Percentiles rank a stretch among this genome's conserved stretches.
Conservation (phyloP, 2,329 filamentous ascomycete species). For the Exophiala viscosa region DNA sequence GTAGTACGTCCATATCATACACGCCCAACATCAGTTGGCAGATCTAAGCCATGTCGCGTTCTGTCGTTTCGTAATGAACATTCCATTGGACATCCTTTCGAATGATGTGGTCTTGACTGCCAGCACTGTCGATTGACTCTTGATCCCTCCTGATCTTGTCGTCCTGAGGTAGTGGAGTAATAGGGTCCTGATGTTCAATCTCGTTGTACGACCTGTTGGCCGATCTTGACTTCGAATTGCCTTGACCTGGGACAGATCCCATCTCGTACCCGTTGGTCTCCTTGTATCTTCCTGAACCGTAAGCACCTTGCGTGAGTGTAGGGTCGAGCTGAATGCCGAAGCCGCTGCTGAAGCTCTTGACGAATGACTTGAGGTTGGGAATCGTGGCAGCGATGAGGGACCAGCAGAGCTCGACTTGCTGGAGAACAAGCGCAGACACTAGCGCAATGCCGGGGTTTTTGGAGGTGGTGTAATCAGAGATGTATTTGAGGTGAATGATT, state of each 20-base stretch:
- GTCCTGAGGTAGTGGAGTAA: constrained; percentile 2
- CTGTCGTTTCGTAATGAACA: constrained; percentile 20
- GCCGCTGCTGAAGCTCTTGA: constrained; percentile 41
- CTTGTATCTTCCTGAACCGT: constrained; percentile 13
- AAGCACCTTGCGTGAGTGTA: constrained; percentile 10
- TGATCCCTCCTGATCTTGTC: constrained; percentile 12
- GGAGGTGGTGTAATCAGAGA: constrained; percentile 28
- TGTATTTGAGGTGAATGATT: constrained; percentile 35
- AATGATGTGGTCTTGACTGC: constrained; percentile 25
- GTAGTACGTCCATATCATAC: no score
- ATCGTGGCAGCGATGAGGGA: constrained; percentile 42
- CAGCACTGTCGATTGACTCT: constrained; percentile 23
- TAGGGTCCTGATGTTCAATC: constrained; percentile 4
- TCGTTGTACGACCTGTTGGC: constrained; percentile 16
- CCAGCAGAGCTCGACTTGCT: constrained; percentile 39
- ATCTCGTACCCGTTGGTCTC: constrained; percentile 10
- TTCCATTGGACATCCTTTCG: constrained; percentile 25
- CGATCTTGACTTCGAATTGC: constrained; percentile 12
- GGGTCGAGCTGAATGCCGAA: constrained; percentile 30
- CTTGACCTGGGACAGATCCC: constrained; percentile 10
- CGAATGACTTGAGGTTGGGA: constrained; percentile 41
- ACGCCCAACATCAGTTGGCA: not conserved
- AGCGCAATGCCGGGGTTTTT: constrained; percentile 34
- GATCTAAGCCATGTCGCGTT: not conserved
- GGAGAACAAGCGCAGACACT: constrained; percentile 34